A percentile compares a stretch with the other conserved stretches of the same genome.
Conservation (phyloP, 371 early-diverging fungal genomes). For the Thermomucor indicae-seudaticae region DNA sequence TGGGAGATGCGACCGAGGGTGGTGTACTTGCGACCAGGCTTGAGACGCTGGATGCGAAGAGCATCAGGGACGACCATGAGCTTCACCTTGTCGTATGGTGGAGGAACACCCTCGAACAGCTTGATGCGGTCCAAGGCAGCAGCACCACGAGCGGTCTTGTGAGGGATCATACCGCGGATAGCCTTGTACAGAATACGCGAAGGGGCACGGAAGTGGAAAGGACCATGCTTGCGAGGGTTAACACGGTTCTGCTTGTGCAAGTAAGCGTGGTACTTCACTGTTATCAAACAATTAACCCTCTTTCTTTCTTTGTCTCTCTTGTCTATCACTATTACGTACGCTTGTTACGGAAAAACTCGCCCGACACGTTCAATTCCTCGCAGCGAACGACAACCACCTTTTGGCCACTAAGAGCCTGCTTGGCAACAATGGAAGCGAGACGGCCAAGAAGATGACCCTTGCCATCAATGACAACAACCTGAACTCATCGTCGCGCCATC, state of each 20-base stretch:
- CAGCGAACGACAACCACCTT: constrained; percentile 97
- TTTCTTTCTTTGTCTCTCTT: not conserved
- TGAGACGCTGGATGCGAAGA: constrained; percentile 93
- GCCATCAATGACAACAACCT: constrained; percentile 99
- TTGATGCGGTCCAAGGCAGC: constrained; percentile 96
- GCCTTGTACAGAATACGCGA: constrained; percentile 98
- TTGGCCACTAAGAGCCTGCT: constrained; percentile 98
- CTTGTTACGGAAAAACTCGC: constrained; percentile 99
- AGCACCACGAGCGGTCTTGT: constrained; percentile 98
- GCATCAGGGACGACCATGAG: constrained; percentile 97
- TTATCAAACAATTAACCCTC: not conserved
- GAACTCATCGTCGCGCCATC: constrained; percentile 6
- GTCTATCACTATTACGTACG: constrained; percentile 55
- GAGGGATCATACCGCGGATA: constrained; percentile 99
- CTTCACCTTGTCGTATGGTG: constrained; percentile 96
- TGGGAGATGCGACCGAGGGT: constrained; percentile 90
- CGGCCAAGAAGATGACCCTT: constrained; percentile 99
- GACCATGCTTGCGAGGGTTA: constrained; percentile 95
- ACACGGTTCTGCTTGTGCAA: constrained; percentile 98
- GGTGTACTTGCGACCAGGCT: constrained; percentile 97
- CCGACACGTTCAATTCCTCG: constrained; percentile 98
- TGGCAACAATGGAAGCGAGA: constrained; percentile 97
- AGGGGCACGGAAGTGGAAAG: constrained; percentile 99
- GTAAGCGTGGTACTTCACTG: constrained; percentile 95
- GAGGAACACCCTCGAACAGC: constrained; percentile 99